A percentile compares a stretch with the other conserved stretches of the same genome.
These are phyloP conservation scores for Colletotrichum eremochloae DNA, from an alignment of 2,329 filamentous ascomycete species.

Conservation along the genomic window DNA sequence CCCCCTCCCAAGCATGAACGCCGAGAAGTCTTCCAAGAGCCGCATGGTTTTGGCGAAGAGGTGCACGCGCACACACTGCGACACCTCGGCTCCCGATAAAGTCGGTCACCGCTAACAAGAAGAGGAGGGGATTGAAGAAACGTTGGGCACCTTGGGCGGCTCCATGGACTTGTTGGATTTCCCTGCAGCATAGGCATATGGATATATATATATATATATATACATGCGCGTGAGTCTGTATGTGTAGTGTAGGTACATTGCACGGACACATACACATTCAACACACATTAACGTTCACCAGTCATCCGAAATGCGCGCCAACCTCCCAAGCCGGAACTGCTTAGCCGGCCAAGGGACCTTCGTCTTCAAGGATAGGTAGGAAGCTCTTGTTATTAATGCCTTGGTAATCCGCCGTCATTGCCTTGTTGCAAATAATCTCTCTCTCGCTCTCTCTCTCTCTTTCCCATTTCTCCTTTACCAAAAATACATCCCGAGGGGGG, in stretches of 20 bases:
- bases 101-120: background rate
- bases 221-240: no score
- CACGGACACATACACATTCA: background rate
- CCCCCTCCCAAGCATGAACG: conserved; percentile 15
- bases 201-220: background rate
- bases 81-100: background rate
- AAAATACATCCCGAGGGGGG: background rate
- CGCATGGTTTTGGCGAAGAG: conserved; percentile 3
- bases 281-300: background rate
- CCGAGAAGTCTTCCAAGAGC: conserved; percentile 31
- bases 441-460: background rate
- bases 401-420: background rate
- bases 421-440: background rate
- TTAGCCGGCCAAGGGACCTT: background rate
- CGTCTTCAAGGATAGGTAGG: background rate
- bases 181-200: background rate
- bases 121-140: background rate
- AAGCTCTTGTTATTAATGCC: background rate
- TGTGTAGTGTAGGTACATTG: background rate
- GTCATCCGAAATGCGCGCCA: background rate
- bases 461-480: background rate
- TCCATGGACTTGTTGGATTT: background rate
- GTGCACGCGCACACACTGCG: background rate
- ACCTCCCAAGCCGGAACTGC: background rate
- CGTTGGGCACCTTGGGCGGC: background rate